phyloP scores from a whole-genome alignment of 2,329 filamentous ascomycete species.

The Falciphora oryzae region DNA sequence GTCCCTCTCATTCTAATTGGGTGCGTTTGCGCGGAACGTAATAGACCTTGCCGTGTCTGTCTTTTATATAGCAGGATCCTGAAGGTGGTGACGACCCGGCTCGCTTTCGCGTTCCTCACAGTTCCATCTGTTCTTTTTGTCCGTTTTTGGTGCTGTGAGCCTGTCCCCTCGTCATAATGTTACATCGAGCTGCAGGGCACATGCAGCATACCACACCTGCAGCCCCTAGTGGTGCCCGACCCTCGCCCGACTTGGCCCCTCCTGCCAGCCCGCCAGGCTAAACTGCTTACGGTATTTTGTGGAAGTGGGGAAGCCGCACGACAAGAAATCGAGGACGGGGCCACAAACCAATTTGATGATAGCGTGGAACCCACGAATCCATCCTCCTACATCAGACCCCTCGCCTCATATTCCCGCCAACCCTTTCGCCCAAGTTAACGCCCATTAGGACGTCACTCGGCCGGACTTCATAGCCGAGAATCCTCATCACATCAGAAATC shows the following conservation, averaged over 20 bases:
- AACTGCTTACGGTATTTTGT: background rate
- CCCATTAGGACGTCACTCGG: no score
- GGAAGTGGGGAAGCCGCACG: background rate
- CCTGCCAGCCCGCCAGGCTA: background rate
- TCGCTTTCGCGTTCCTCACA: background rate
- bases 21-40: no score
- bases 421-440: no score
- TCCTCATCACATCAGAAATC: background rate
- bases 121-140: background rate
- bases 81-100: background rate
- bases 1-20: no score
- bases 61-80: no score
- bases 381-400: background rate
- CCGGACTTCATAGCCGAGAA: no score
- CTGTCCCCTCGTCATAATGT: background rate
- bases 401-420: background rate
- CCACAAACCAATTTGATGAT: background rate
- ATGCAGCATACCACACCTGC: background rate
- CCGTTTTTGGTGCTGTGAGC: background rate
- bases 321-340: background rate
- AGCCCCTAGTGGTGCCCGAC: background rate
- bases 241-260: background rate
- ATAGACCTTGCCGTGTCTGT: no score
- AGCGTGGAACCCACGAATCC: background rate
- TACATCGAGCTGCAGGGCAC: background rate